Base-by-base conservation (phyloP, 1,284 basidiomycete species). In the Microbotryum saponariae region DNA sequence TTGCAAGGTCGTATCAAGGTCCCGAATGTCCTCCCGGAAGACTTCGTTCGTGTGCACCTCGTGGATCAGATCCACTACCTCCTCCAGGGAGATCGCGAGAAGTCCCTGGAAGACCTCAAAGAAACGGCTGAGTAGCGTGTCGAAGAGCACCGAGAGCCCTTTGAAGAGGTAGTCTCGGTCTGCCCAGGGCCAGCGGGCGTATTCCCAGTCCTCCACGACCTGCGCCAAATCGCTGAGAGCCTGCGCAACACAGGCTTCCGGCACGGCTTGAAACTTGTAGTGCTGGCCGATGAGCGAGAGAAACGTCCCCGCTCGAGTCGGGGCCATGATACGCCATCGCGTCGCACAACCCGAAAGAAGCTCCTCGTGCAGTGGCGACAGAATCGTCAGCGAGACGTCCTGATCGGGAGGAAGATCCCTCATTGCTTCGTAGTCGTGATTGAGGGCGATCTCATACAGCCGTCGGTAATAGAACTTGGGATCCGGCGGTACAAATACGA, bases 301-400 rank as follows among this genome's bases (percentile, higher is more conserved):
- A 76, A 96, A 94, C 70, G 86, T 87, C 10, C 86, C 81, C 0
- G 83, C 83, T 25, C 89, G 83, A 72, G 89, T 91, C 4, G 87
- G 79, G 57, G 87, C 82, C 9, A 86, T 82, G 60, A 98, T 85
- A 59, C 94, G 81, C 96, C 96, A 97, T 49, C 90, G 82, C 60
- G 86, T 72, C 1, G 91, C 91, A 71, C 91, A 93, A 72, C 93
- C 88, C 58, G 86, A 85, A 63, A 97, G 83, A 44, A 98, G 78
- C 60, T 89, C 86, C 51, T 89, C 80, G 74, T 97, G 91, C 20
- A 81, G 73, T 1, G 82, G 73, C 0, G 90, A 91, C n/a, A 99
- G 77, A 60, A 99, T 97, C 12, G 89, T 89, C 37, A 98, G 78
- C 1, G 91, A 91, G 4, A 99, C 94, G 77, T 98, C 92, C 69